Base-by-base conservation (phyloP, 2,329 filamentous ascomycete species). In the Penicillium hesseltinei region DNA sequence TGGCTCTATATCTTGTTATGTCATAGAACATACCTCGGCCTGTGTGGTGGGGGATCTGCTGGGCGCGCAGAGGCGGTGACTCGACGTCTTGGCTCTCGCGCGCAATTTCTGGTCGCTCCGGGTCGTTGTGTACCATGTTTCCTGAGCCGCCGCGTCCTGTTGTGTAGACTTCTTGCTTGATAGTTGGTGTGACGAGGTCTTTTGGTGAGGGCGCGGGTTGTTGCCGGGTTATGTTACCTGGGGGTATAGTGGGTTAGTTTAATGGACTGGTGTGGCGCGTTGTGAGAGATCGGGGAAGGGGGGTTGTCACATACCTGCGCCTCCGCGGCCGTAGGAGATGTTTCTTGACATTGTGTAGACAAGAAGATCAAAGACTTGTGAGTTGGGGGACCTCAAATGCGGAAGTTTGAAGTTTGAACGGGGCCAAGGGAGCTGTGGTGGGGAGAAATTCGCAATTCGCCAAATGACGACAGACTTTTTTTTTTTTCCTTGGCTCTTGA, bases 81-180 rank as follows among this genome's bases (percentile, higher is more conserved):
- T 88, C 85, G 59, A 97, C 90, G 68, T 97, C 92, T 75, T 97
- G 93, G 42, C 87, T 87, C 54, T 85, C 81, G 62, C 92, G 88
- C 36, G 92, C 91, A 71, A 90, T 71, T 61, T 83, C 81, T 9
- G 85, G 82, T 61, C 78, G 85, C 42, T 81, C 77, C 4, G 88
- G 85, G 66, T 94, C 88, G 61, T 85, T 85, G 71, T 88, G 87
- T 47, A 89, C 86, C 88, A 96, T 96, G 79, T 96, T 96, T 59
- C 92, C 92, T 5, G 84, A 87, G 60, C 92, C 92, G 55, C 92
- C 92, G 51, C 92, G 89, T 56, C 92, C 92, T 3, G 92, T 97
- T 21, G 92, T 96, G 71, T 93, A 92, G 63, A 90, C 81, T n/a
- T 89, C 78, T 46, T 84, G 84, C 78, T 95, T 96, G 71, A 97